These are phyloP conservation scores for Solanum peruvianum DNA, from an alignment of 257 asterid genomes.

Conservation along the genomic window DNA sequence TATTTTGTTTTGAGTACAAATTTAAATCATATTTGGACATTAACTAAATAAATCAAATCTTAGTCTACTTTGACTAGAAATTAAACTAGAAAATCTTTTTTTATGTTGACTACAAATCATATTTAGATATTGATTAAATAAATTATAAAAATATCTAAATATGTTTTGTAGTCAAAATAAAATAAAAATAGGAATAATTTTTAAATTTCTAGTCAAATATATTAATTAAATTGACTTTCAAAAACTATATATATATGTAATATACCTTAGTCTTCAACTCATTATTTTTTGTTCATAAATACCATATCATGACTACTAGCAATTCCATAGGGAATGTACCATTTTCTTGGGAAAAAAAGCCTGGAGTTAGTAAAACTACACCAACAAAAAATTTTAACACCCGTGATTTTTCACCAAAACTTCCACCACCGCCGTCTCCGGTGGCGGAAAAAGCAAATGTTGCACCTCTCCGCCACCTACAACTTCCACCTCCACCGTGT, in stretches of 20 bases:
- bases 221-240: too few species aligned
- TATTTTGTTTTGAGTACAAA: background rate
- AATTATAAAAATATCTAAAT: too few species aligned
- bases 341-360: conserved; percentile 64
- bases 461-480: conserved; percentile 15
- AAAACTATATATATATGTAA: background rate
- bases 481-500: conserved; percentile 39
- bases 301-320: background rate
- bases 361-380: conserved; percentile 40
- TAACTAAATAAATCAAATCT: background rate
- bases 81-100: background rate
- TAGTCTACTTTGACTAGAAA: background rate
- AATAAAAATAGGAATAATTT: background rate
- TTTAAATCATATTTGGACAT: background rate
- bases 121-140: background rate
- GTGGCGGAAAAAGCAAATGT: conserved; percentile 13
- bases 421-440: conserved; percentile 45
- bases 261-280: background rate
- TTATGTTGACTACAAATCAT: background rate
- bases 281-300: background rate
- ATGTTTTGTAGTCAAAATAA: too few species aligned
- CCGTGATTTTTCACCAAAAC: conserved; percentile 7
- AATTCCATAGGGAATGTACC: conserved; percentile 44
- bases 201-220: background rate
- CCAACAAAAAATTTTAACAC: background rate